Percentiles rank a stretch among this genome's conserved stretches.
These are phyloP conservation scores for Phaeomoniella chlamydospora DNA, from an alignment of 2,329 filamentous ascomycete species.

Conservation along the genomic window DNA sequence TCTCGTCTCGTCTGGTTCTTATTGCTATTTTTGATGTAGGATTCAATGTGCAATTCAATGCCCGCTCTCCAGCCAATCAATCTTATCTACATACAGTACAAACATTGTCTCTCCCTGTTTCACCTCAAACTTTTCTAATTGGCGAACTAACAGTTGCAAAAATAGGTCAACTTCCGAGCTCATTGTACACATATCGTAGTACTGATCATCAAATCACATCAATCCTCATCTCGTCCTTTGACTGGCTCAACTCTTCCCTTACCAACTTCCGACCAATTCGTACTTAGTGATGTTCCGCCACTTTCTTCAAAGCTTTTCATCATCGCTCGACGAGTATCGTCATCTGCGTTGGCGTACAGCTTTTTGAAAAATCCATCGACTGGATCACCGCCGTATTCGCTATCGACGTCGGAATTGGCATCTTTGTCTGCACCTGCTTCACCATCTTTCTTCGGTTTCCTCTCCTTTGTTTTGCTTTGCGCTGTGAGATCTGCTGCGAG, in stretches of 20 bases:
- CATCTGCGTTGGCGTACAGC: slow-evolving; percentile 61
- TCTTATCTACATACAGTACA: too few relatives aligned
- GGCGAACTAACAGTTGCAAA: too few relatives aligned
- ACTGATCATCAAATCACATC: too few relatives aligned
- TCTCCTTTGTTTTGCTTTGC: slow-evolving; percentile 20
- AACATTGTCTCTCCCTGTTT: too few relatives aligned
- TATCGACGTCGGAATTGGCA: slow-evolving; percentile 41
- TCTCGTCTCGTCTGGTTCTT: too few relatives aligned
- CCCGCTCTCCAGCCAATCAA: too few relatives aligned
- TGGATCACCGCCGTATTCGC: slow-evolving; percentile 39
- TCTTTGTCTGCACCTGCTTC: slow-evolving; percentile 20
- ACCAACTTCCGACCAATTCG: slow-evolving; percentile 76
- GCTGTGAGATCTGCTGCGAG: slow-evolving; percentile 39
- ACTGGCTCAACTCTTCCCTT: slow-evolving; percentile 49
- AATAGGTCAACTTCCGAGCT: too few relatives aligned
- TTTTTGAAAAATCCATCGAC: slow-evolving; percentile 82
- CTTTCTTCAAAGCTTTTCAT: slow-evolving; percentile 95
- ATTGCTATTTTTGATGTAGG: too few relatives aligned
- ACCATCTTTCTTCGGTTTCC: slow-evolving; percentile 12
- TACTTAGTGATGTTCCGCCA: slow-evolving; percentile 83
- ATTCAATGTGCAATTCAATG: too few relatives aligned
- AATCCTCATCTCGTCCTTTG: too few relatives aligned
- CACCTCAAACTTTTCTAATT: too few relatives aligned
- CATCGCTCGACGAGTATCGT: slow-evolving; percentile 82
- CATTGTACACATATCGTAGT: too few relatives aligned